Base-by-base conservation (phyloP, 2,329 filamentous ascomycete genomes). In the Botrytis deweyae region DNA sequence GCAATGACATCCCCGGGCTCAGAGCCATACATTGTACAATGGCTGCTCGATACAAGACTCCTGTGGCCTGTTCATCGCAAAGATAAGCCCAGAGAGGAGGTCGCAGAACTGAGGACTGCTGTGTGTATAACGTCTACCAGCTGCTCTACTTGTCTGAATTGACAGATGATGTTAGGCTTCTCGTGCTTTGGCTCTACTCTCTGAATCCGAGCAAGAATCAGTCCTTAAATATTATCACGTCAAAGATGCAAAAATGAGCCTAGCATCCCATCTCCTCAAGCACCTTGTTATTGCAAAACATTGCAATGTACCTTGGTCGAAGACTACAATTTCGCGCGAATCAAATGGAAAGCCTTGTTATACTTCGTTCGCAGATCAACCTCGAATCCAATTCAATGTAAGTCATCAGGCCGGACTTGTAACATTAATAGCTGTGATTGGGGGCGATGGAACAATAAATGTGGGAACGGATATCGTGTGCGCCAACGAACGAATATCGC, bases 391-490 rank as follows among this genome's bases (percentile, higher is more conserved):
- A 74, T 95, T 95, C 86, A 95, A 95, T 82, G 87, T 95, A 72
- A 91, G 89, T 64, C 93, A 95, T 81, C 93, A 95, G 84, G 91
- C 90, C 14, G 92, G 93, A 2, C 84, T 95, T 25, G 92, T 94
- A 0, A 88, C 88, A 3, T 84, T 95, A 44, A 86, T 92, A 20
- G 91, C 90, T 36, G 76, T 76, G 10, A 71, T 81, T 38, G 77
- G 77, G 1, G 77, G 78, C 33, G 33, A 77, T 33, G 64, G 44
- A 68, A n/a, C 79, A 70, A 79, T 83, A 33, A 83, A 91, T 64
- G 86, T 94, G 0, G 93, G 93, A 64, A 88, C 92, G 4, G 93
- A 95, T 81, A 85, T 95, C n/a, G 92, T 94, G 5, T 93, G 91
- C 80, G 89, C 91, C 2, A 86, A 87, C 72, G 93, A 95, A 84